Evolutionary conservation across 129 eudicot species (phyloP).

Genomic region (Daucus carota): DNA sequence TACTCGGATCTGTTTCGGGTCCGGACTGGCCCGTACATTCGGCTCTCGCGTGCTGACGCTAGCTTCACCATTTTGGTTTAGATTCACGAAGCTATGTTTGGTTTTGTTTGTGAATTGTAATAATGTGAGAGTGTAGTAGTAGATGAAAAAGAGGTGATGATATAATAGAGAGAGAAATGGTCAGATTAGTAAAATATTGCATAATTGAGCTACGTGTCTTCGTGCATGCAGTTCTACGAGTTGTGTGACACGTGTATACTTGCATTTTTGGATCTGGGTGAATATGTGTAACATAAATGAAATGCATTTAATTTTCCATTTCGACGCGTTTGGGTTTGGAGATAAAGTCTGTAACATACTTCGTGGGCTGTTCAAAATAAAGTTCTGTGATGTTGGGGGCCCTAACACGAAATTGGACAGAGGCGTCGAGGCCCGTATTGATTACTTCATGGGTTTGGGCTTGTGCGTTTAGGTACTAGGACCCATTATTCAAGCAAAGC

Average conservation of each 20-base stretch:
- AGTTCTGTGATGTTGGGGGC: too few relatives aligned
- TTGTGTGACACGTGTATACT: neutral
- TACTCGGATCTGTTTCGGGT: constrained; percentile 55
- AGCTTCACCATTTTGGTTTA: constrained; percentile 65
- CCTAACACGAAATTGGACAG: too few relatives aligned
- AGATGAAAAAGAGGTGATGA: neutral
- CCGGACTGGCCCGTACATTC: constrained; percentile 66
- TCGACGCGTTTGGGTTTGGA: too few relatives aligned
- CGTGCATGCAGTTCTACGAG: constrained; percentile 1
- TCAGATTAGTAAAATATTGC: neutral
- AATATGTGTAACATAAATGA: too few relatives aligned
- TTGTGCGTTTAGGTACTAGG: too few relatives aligned
- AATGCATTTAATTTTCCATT: too few relatives aligned
- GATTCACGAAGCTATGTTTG: neutral
- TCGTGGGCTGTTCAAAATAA: too few relatives aligned
- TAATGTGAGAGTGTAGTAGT: neutral
- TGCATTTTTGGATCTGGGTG: neutral
- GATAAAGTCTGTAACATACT: too few relatives aligned
- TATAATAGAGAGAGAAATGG: neutral
- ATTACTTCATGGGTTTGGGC: too few relatives aligned
- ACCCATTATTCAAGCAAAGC: too few relatives aligned
- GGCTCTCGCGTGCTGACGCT: constrained; percentile 67
- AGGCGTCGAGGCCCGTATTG: too few relatives aligned
- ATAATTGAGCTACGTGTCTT: neutral
- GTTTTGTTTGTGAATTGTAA: neutral